phyloP scores from a whole-genome alignment of 345 rosid species.

The Gossypium raimondii region DNA sequence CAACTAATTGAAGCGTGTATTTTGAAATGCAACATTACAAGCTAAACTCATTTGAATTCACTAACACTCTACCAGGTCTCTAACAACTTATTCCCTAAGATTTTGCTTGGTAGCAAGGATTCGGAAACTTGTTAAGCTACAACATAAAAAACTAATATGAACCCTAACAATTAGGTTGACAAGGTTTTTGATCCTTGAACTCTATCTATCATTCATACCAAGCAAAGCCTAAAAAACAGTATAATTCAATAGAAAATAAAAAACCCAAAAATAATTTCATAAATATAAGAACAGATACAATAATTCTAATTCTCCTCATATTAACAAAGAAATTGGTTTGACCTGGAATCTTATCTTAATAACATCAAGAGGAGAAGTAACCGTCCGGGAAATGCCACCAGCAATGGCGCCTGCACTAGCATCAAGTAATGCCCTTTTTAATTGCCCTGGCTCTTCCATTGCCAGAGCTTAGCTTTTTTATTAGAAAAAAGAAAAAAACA shows the following conservation, averaged over 20 bases:
- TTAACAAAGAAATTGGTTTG: background rate
- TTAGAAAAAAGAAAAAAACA: background rate
- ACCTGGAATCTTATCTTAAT: conserved; percentile 99
- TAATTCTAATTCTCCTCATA: background rate
- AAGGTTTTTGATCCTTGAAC: background rate
- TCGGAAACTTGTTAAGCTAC: background rate
- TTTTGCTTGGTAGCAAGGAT: background rate
- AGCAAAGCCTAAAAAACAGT: background rate
- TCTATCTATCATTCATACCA: background rate
- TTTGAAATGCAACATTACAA: background rate
- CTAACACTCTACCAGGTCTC: background rate
- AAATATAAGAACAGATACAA: background rate
- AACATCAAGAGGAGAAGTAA: conserved; percentile 97
- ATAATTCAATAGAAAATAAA: background rate
- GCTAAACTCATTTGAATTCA: background rate
- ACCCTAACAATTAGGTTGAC: background rate
- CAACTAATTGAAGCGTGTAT: background rate
- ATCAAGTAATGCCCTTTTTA: conserved; percentile 63
- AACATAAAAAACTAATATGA: background rate
- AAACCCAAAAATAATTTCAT: background rate
- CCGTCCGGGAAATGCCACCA: conserved; percentile 77
- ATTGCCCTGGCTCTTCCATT: conserved; percentile 68
- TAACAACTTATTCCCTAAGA: background rate
- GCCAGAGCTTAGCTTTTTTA: conserved; percentile 13
- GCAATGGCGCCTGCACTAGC: conserved; percentile 74